Base-by-base conservation (phyloP, 371 early-diverging fungal genomes). In the Mycotypha africana region DNA sequence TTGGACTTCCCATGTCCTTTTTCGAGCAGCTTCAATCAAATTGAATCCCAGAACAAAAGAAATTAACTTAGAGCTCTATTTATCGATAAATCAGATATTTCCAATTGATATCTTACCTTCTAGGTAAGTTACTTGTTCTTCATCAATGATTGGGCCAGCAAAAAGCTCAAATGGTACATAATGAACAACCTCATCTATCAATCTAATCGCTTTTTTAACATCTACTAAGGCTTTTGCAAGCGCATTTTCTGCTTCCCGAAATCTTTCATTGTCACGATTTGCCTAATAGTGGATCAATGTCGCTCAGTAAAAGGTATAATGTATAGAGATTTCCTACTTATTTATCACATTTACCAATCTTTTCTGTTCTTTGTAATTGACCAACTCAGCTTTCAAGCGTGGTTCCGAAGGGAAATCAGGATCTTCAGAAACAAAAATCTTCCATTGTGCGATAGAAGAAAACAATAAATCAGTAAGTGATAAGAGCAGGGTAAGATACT, bases 121-220 rank as follows among this genome's bases (percentile, higher is more conserved):
- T 8, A 69, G 17, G 24, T 60, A 59, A 14, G 53, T 44, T 4
- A 62, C 36, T 37, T 69, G 69, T 28, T 65, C 55, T n/a, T 42
- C 50, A 41, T 70, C 70, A 43, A 70, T 51, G 24, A 63, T 38
- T 2, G 56, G 52, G 1, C 58, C 63, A 38, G 59, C 64, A 58
- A 70, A 70, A 17, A 70, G 45, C 22, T 70, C 70, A 44, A 70
- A 70, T 3, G 66, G 61, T 5, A 58, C 54, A 35, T 63, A 70
- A 24, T 58, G 55, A 10, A 61, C 28, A 0, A 56, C 49, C 21
- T 47, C 57, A 23, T 59, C 58, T 12, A 66, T 15, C n/a, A 66
- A 23, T 7, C 60, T 43, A 12, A 56, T 35, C 2, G 49, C 52
- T 32, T 58, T 62, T 16, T 37, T 53, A 1, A 45, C 54, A 14